These are phyloP conservation scores for Vachellia collinsii DNA, from an alignment of 306 rosid species.

Conservation along the genomic window DNA sequence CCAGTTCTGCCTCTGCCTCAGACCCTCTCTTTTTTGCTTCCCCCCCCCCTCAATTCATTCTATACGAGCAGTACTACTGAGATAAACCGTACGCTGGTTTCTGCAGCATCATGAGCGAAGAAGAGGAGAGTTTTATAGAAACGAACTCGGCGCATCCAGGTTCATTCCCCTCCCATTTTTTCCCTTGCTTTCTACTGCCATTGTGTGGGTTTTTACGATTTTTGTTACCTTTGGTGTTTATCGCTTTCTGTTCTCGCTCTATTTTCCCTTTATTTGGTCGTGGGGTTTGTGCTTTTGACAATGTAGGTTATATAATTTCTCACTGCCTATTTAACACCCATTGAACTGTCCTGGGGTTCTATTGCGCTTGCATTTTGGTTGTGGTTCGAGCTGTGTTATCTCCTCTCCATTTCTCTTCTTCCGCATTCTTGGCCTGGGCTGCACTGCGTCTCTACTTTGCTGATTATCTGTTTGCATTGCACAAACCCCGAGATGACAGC, in stretches of 20 bases:
- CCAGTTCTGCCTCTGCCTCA: not conserved
- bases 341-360: not conserved
- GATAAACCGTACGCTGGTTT: slow-evolving; percentile 31
- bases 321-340: not conserved
- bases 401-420: not conserved
- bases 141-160: slow-evolving; percentile 60
- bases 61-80: slow-evolving; percentile 15
- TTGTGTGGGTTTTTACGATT: slow-evolving; percentile 11
- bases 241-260: slow-evolving; percentile 5
- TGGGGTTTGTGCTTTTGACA: slow-evolving; percentile 35
- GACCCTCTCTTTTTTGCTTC: not conserved
- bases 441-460: slow-evolving; percentile 25
- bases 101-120: slow-evolving; percentile 50
- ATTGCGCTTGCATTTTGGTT: slow-evolving; percentile 1
- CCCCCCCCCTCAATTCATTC: not conserved
- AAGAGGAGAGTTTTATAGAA: slow-evolving; percentile 48
- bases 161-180: slow-evolving; percentile 21
- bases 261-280: slow-evolving; percentile 26
- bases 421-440: slow-evolving; percentile 24
- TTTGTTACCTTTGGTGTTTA: slow-evolving; percentile 12
- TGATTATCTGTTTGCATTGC: slow-evolving; percentile 19
- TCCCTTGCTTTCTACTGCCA: not conserved
- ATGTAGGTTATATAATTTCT: slow-evolving; percentile 39
- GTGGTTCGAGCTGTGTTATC: slow-evolving; percentile 1
- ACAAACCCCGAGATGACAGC: not conserved